Base-by-base conservation (phyloP, 495 filamentous ascomycete genomes). In the Aspergillus panamensis region DNA sequence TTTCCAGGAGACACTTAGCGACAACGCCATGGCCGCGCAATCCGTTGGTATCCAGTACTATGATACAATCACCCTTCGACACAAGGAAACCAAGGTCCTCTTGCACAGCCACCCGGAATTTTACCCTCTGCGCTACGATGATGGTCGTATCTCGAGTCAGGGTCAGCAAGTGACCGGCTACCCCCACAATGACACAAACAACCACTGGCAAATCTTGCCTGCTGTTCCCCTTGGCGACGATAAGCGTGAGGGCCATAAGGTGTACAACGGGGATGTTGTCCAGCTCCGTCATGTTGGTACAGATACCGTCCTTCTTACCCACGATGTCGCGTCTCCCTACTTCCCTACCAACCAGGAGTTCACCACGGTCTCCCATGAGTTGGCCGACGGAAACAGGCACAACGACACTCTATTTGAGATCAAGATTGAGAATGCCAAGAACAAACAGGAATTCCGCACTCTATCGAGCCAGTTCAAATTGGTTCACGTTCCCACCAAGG, bases 261-360 rank as follows among this genome's bases (percentile, higher is more conserved):
- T 98, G 53, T 86, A 81, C 67, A 92, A 95, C 63, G 88, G 92
- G 40, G 94, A 97, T 61, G 71, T 96, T 31, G 82, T 98, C 48
- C 87, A 92, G 71, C 86, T 98, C 21, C 86, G 88, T 60, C 94
- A 98, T 68, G 62, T 96, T 31, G 85, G 88, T 33, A 98, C 95
- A 0, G 84, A 96, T 68, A 89, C 85, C n/a, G 78, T 88, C 61
- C 86, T 98, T 31, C 72, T 98, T 48, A 91, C 90, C n/a, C 94
- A 98, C 68, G 94, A 98, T 70, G 94, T 98, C 48, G 94, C 94
- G n/a, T 97, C 95, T 44, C 94, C 94, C 13, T 95, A 87, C 76
- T 96, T 85, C 72, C 94, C 94, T 2, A 98, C 94, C 45, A 98
- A 98, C 77, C 94, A 98, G 73, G 94, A 98, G 69, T 97, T 97